phyloP scores from a whole-genome alignment of 495 filamentous ascomycete species.

The Thozetella sp. region DNA sequence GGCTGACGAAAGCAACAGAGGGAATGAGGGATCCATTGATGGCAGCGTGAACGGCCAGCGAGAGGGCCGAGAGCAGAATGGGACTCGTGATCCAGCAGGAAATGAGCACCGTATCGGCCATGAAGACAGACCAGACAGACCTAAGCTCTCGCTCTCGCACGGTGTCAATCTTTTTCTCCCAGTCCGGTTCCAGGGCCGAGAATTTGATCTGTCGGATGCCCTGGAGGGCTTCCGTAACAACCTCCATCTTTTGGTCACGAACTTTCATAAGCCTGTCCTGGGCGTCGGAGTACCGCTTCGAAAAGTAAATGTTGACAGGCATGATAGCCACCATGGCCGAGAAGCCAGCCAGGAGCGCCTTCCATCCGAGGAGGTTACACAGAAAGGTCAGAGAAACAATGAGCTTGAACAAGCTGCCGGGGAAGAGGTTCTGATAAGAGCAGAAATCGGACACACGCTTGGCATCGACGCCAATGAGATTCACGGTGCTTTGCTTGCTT shows the following conservation, averaged over 20 bases:
- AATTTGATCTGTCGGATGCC: slow-evolving; percentile 91
- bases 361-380: slow-evolving; percentile 71
- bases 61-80: slow-evolving; percentile 70
- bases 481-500: slow-evolving; percentile 78
- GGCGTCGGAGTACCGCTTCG: slow-evolving; percentile 65
- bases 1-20: slow-evolving; percentile 79
- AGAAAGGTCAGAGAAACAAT: slow-evolving; percentile 68
- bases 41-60: slow-evolving; percentile 68
- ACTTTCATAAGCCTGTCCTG: slow-evolving; percentile 79
- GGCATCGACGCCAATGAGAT: slow-evolving; percentile 78
- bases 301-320: slow-evolving; percentile 70
- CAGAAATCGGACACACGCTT: slow-evolving; percentile 74
- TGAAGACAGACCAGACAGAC: slow-evolving; percentile 66
- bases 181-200: slow-evolving; percentile 76
- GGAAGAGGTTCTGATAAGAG: slow-evolving; percentile 66
- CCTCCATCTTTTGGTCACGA: slow-evolving; percentile 74
- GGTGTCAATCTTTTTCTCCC: slow-evolving; percentile 73
- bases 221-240: slow-evolving; percentile 79
- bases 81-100: slow-evolving; percentile 75
- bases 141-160: slow-evolving; percentile 67
- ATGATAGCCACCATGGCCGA: slow-evolving; percentile 61
- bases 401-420: slow-evolving; percentile 60
- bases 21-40: slow-evolving; percentile 64
- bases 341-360: slow-evolving; percentile 68
- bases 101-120: slow-evolving; percentile 59